Percentiles rank a stretch among this genome's conserved stretches.
phyloP scores from a whole-genome alignment of 1,139 yeast genomes.

The Starmera stellimalicola region DNA sequence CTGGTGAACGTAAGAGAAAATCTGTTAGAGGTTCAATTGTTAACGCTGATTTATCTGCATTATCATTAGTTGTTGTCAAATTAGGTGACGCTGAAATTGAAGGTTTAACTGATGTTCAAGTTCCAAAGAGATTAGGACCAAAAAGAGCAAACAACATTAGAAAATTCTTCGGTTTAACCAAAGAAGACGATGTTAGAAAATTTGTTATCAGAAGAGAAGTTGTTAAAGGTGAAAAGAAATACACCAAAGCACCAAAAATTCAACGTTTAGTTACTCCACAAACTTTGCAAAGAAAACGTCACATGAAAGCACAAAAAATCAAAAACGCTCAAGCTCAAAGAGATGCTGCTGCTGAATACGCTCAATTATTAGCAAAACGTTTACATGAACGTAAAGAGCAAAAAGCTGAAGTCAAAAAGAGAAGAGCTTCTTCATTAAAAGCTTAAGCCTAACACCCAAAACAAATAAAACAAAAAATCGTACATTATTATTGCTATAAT shows the following conservation, averaged over 20 bases:
- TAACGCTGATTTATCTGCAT: constrained; percentile 93
- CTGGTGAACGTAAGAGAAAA: constrained; percentile 99
- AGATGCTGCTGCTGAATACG: constrained; percentile 99
- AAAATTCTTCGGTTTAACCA: constrained; percentile 97
- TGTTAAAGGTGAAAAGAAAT: constrained; percentile 95
- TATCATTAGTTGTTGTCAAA: constrained; percentile 88
- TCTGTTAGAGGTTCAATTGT: constrained; percentile 99
- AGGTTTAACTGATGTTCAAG: constrained; percentile 90
- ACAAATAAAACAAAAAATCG: background rate
- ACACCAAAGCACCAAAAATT: constrained; percentile 99
- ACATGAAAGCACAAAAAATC: constrained; percentile 86
- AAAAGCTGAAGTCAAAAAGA: constrained; percentile 96
- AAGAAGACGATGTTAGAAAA: constrained; percentile 92
- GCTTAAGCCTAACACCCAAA: constrained; percentile 49
- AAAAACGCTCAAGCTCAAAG: constrained; percentile 97
- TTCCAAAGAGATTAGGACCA: constrained; percentile 99
- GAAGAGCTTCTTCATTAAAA: constrained; percentile 98
- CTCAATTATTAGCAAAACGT: constrained; percentile 97
- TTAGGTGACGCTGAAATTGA: constrained; percentile 95
- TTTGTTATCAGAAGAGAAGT: constrained; percentile 98
- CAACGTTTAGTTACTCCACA: constrained; percentile 99
- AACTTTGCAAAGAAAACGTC: constrained; percentile 99
- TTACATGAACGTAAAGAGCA: constrained; percentile 97
- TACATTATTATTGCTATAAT: background rate
- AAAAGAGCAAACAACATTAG: constrained; percentile 99